Percentiles rank a stretch among this genome's conserved stretches.
phyloP scores from a whole-genome alignment of 441 rosid genomes.

The Hura crepitans region DNA sequence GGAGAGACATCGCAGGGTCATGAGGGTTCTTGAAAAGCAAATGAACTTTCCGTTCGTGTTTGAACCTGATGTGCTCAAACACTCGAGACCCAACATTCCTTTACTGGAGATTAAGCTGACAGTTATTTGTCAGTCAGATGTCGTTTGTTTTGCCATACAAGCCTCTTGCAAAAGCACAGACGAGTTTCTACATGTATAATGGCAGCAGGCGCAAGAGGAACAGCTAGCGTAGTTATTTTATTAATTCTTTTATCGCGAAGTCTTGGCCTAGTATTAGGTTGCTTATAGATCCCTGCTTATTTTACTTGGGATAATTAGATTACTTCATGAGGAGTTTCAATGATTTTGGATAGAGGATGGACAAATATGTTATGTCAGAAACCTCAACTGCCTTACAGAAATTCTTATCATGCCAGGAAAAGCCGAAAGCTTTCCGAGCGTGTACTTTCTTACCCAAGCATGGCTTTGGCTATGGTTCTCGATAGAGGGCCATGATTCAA shows the following conservation, averaged over 20 bases:
- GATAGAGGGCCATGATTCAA: no score
- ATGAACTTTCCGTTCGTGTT: conserved; percentile 2
- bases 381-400: not conserved
- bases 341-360: not conserved
- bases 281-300: conserved; percentile 12
- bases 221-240: not conserved
- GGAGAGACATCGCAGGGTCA: conserved; percentile 38
- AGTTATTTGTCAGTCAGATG: conserved; percentile 1
- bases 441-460: no score
- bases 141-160: not conserved
- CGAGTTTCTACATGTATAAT: not conserved
- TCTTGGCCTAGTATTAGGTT: conserved; percentile 14
- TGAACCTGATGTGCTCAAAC: not conserved
- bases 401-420: not conserved
- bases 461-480: no score
- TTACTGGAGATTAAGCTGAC: not conserved
- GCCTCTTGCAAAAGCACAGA: not conserved
- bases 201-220: not conserved
- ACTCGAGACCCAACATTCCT: not conserved
- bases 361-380: no score
- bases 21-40: conserved; percentile 11
- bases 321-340: not conserved
- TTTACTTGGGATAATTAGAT: no score
- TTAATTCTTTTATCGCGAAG: conserved; percentile 15
- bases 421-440: not conserved